Evolutionary conservation across 2,329 filamentous ascomycete species (phyloP).

Genomic region (Metarhizium robertsii): DNA sequence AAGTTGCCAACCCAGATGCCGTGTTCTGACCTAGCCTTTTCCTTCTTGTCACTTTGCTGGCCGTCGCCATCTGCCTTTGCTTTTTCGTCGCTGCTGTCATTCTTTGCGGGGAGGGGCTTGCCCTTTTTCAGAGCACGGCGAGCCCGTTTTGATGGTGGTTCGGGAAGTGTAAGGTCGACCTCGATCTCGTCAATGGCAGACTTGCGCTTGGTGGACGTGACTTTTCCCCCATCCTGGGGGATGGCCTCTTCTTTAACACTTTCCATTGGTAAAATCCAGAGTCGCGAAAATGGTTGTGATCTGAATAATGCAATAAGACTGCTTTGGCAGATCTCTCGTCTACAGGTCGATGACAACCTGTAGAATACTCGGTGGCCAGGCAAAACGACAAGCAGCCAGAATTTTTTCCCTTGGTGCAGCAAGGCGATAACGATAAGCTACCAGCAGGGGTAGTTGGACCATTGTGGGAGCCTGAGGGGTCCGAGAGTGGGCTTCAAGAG

Average conservation of each 20-base stretch:
- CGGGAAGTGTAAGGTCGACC: slow-evolving; percentile 80
- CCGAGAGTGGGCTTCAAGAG: neutral
- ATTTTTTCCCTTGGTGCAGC: neutral
- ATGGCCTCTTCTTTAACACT: slow-evolving; percentile 5
- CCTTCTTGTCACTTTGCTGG: slow-evolving; percentile 29
- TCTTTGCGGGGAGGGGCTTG: slow-evolving; percentile 43
- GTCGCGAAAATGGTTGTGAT: neutral
- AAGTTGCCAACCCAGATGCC: slow-evolving; percentile 96
- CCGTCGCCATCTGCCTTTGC: slow-evolving; percentile 24
- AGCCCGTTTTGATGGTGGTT: slow-evolving; percentile 91
- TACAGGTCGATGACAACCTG: too few relatives aligned
- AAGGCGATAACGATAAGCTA: neutral
- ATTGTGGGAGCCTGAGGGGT: neutral
- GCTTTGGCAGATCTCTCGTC: too few relatives aligned
- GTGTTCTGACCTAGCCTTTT: slow-evolving; percentile 61
- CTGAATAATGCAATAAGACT: neutral
- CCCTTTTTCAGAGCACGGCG: slow-evolving; percentile 83
- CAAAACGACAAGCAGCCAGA: neutral
- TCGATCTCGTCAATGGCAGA: slow-evolving; percentile 64
- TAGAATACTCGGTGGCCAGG: too few relatives aligned
- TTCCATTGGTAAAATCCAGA: slow-evolving; percentile 6
- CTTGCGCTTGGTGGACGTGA: slow-evolving; percentile 54
- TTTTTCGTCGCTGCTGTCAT: slow-evolving; percentile 25
- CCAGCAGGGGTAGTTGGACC: neutral
- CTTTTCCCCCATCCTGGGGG: slow-evolving; percentile 3